Conservation (phyloP, 2,329 filamentous ascomycete genomes). For the Fusarium buxicola region DNA sequence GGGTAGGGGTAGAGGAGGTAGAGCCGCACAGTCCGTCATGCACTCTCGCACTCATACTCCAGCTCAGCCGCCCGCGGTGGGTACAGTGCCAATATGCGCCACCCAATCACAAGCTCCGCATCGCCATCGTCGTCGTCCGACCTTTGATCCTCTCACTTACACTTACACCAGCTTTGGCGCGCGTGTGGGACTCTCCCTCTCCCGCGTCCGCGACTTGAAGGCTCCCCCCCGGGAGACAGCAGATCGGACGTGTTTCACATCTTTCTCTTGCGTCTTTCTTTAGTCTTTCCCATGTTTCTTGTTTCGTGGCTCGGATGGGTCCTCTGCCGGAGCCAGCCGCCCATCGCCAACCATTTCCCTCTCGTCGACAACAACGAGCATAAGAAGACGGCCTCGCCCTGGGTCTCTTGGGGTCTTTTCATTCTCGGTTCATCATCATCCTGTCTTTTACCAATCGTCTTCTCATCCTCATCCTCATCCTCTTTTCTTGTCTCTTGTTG, state of each 20-base stretch:
- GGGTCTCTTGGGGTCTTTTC: slow-evolving; percentile 34
- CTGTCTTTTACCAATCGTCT: slow-evolving; percentile 45
- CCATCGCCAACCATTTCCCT: slow-evolving; percentile 42
- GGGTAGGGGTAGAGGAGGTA: slow-evolving; percentile 14
- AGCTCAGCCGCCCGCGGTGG: not conserved
- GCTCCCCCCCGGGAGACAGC: not conserved
- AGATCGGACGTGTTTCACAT: slow-evolving; percentile 36
- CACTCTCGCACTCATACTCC: slow-evolving; percentile 18
- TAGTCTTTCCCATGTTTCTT: slow-evolving; percentile 42
- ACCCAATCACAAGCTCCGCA: slow-evolving; percentile 29
- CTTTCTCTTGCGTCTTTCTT: slow-evolving; percentile 40
- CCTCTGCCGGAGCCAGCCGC: slow-evolving; percentile 33
- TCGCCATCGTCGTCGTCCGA: not conserved
- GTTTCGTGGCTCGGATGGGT: slow-evolving; percentile 40
- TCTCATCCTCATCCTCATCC: slow-evolving; percentile 9
- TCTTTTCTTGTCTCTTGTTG: slow-evolving; percentile 8
- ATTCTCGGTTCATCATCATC: slow-evolving; percentile 34
- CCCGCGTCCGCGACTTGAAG: slow-evolving; percentile 33
- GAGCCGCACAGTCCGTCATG: slow-evolving; percentile 28
- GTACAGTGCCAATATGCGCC: slow-evolving; percentile 30
- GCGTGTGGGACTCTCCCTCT: slow-evolving; percentile 1
- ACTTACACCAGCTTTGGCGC: slow-evolving; percentile 11
- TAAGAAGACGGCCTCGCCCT: slow-evolving; percentile 48
- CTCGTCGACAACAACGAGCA: slow-evolving; percentile 28
- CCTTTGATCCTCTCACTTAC: slow-evolving; percentile 23